phyloP scores from a whole-genome alignment of 106 monocot genomes.

The Acorus calamus region DNA sequence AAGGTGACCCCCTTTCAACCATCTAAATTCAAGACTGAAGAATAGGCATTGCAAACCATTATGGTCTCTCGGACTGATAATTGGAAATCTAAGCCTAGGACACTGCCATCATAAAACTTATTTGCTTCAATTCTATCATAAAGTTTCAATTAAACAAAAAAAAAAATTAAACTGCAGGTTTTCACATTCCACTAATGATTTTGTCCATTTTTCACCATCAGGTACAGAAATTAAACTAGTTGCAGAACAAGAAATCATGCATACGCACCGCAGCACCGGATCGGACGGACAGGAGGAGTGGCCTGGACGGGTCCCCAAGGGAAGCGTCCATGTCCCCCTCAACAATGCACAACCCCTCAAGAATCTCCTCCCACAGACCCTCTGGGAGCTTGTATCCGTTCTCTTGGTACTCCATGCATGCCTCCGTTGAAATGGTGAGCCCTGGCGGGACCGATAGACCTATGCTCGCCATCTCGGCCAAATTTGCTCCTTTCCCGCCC shows the following conservation, averaged over 20 bases:
- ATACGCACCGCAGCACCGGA: slow-evolving; percentile 70
- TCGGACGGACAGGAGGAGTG: slow-evolving; percentile 83
- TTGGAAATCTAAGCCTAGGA: too few species aligned
- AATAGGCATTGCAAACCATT: too few species aligned
- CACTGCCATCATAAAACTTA: too few species aligned
- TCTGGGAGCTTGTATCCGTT: slow-evolving; percentile 38
- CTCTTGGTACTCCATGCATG: slow-evolving; percentile 70
- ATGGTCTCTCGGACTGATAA: too few species aligned
- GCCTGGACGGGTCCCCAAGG: slow-evolving; percentile 55
- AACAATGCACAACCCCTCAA: slow-evolving; percentile 53
- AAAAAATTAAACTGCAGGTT: too few species aligned
- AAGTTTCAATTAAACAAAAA: too few species aligned
- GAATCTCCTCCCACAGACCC: slow-evolving; percentile 85
- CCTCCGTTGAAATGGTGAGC: slow-evolving; percentile 84
- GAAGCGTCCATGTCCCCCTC: slow-evolving; percentile 58
- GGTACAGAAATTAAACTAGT: not conserved
- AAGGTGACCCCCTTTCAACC: too few species aligned
- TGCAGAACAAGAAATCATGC: not conserved
- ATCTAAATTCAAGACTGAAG: too few species aligned
- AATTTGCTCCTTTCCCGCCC: slow-evolving; percentile 90
- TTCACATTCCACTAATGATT: too few species aligned
- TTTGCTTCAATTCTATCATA: too few species aligned
- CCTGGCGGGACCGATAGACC: slow-evolving; percentile 93
- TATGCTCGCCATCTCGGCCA: slow-evolving; percentile 97
- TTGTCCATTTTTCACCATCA: too few species aligned